A percentile compares a stretch with the other conserved stretches of the same genome.
These are phyloP conservation scores for Torulaspora globosa DNA, from an alignment of 1,139 yeast genomes.

Conservation along the genomic window DNA sequence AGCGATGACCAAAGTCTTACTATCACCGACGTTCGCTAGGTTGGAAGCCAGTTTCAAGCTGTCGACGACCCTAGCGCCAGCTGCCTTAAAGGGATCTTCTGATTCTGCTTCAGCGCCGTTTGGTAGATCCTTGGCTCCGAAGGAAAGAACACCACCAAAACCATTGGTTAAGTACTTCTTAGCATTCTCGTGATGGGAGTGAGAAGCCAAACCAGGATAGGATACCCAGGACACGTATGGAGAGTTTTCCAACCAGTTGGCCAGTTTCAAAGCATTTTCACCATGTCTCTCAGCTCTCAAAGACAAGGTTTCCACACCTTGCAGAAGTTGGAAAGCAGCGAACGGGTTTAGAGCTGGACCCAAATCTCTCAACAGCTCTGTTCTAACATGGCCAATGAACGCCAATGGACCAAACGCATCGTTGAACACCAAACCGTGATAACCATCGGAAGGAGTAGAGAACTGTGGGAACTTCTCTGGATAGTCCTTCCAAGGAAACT, in stretches of 20 bases:
- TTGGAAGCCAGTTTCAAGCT: slow-evolving; percentile 77
- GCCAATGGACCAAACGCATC: slow-evolving; percentile 81
- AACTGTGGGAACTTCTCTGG: slow-evolving; percentile 89
- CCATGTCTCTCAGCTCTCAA: slow-evolving; percentile 92
- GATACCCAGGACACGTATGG: slow-evolving; percentile 82
- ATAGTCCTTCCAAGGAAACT: slow-evolving; percentile 83
- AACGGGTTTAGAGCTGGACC: slow-evolving; percentile 91
- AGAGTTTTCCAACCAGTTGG: slow-evolving; percentile 67
- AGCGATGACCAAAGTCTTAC: slow-evolving; percentile 89
- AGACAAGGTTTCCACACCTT: slow-evolving; percentile 91
- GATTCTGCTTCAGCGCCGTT: slow-evolving; percentile 40
- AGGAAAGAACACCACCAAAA: slow-evolving; percentile 82
- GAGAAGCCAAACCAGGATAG: slow-evolving; percentile 84
- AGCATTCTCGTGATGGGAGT: slow-evolving; percentile 75
- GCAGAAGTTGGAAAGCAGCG: slow-evolving; percentile 76
- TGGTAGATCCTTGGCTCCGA: slow-evolving; percentile 73
- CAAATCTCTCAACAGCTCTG: slow-evolving; percentile 83
- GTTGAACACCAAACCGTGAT: slow-evolving; percentile 80
- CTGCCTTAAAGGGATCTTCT: slow-evolving; percentile 57
- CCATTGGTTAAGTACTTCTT: slow-evolving; percentile 75
- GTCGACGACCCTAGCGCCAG: slow-evolving; percentile 82
- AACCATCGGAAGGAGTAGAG: slow-evolving; percentile 85
- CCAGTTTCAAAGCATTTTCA: slow-evolving; percentile 75
- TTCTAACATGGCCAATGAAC: slow-evolving; percentile 73
- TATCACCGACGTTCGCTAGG: slow-evolving; percentile 95